Percentiles rank a stretch among this genome's conserved stretches.
These are phyloP conservation scores for Globisporangium apiculatum DNA, from an alignment of 352 stramenopile species.

Conservation along the genomic window DNA sequence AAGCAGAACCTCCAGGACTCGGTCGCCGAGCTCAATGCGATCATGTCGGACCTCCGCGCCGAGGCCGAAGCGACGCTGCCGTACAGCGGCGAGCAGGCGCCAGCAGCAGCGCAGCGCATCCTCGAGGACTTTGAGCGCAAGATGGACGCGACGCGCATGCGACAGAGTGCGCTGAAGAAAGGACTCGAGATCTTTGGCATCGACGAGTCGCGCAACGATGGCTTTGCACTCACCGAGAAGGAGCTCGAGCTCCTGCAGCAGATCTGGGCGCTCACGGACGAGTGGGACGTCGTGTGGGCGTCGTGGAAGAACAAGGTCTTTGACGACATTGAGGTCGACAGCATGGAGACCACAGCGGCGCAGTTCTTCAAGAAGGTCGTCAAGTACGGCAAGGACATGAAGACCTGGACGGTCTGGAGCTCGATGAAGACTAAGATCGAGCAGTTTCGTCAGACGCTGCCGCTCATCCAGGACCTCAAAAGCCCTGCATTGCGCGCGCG, in stretches of 20 bases:
- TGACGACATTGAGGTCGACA: slow-evolving; percentile 88
- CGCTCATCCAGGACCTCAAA: slow-evolving; percentile 91
- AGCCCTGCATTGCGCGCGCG: slow-evolving; percentile 81
- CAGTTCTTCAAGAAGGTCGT: slow-evolving; percentile 91
- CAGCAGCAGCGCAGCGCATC: slow-evolving; percentile 42
- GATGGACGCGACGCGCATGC: slow-evolving; percentile 63
- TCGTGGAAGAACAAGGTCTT: slow-evolving; percentile 91
- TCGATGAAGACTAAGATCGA: slow-evolving; percentile 93
- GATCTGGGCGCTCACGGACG: slow-evolving; percentile 86
- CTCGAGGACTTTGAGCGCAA: slow-evolving; percentile 88
- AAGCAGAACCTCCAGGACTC: slow-evolving; percentile 92
- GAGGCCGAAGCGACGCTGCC: slow-evolving; percentile 73
- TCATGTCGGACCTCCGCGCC: slow-evolving; percentile 71
- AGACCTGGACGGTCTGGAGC: slow-evolving; percentile 87
- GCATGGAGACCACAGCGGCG: slow-evolving; percentile 85
- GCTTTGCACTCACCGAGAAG: slow-evolving; percentile 79
- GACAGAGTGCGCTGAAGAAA: slow-evolving; percentile 78
- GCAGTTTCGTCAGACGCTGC: slow-evolving; percentile 88
- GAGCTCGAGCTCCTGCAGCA: slow-evolving; percentile 87
- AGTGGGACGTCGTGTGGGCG: slow-evolving; percentile 88
- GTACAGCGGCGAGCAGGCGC: slow-evolving; percentile 62
- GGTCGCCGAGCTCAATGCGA: slow-evolving; percentile 78
- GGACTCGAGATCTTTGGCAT: slow-evolving; percentile 92
- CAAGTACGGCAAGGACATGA: slow-evolving; percentile 92
- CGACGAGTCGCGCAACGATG: slow-evolving; percentile 82